These are phyloP conservation scores for Thuja plicata DNA, from an alignment of 83 land plant genomes.

Conservation along the genomic window DNA sequence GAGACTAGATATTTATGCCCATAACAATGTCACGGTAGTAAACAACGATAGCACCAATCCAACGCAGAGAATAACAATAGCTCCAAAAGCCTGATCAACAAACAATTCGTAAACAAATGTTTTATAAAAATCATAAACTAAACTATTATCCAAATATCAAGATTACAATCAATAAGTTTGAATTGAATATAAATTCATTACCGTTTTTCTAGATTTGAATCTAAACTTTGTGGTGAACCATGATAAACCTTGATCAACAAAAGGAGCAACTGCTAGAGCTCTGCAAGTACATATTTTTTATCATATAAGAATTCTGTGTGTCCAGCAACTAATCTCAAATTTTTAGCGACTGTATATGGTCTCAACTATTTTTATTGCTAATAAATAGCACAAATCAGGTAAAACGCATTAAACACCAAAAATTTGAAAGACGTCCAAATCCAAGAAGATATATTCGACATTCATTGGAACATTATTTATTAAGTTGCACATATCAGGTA, in stretches of 20 bases:
- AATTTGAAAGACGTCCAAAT: neutral
- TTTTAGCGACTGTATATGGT: neutral
- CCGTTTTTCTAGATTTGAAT: conserved; percentile 72
- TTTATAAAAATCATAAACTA: neutral
- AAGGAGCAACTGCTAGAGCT: conserved; percentile 85
- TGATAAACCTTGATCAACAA: conserved; percentile 74
- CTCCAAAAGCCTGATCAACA: conserved; percentile 52
- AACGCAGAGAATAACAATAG: conserved; percentile 50
- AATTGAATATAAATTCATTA: conserved; percentile 13
- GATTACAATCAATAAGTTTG: neutral
- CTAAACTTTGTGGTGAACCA: conserved; percentile 70
- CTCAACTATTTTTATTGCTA: neutral
- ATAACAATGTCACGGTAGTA: conserved; percentile 48
- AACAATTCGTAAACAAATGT: conserved; percentile 1
- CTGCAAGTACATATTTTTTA: conserved; percentile 36
- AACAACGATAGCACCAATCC: conserved; percentile 50
- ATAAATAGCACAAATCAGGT: neutral
- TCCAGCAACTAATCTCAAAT: neutral
- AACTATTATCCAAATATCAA: neutral
- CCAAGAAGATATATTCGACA: neutral
- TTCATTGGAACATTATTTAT: neutral
- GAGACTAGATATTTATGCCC: conserved; percentile 32
- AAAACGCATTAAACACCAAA: neutral
- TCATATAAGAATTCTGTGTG: neutral
- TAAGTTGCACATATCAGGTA: neutral